Evolutionary conservation across 306 rosid species (phyloP), one percentile per base, ranked within the genome.

Genomic region (Oxytropis ochrocephala): DNA sequence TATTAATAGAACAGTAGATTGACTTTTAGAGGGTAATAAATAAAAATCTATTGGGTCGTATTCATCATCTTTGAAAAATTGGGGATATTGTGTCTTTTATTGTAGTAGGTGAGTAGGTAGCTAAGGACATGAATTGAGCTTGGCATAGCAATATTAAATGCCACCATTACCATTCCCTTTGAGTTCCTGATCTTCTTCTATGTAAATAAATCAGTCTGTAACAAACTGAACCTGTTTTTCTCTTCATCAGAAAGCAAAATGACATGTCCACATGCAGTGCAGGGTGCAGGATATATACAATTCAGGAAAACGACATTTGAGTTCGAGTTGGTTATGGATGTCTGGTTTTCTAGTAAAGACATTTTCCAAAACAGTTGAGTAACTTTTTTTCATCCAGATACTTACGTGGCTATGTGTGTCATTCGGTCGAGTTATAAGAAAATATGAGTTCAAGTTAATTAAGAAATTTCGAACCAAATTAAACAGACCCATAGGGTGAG

Each of bases 141-240:
- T 44, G 36, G 8, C 57, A 44, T 17, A n/a, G n/a, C 32, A 21
- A 46, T 43, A 64, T 53, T 73, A 63, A 52, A 36, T 48, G 50
- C 53, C 47, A 56, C 51, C 52, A 66, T 75, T 46, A 56, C 51
- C 52, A 66, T 75, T 57, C 52, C 27, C 8, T 14, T 69, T 75
- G 52, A 75, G 59, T 43, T 54, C 13, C 30, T 42, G 38, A 55
- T 74, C 32, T 54, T 53, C 39, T 30, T 16, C 7, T 51, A 39
- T 18, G 33, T 24, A 69, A 55, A 6, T 29, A 4, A 38, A 2
- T 35, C 60, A 33, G 24, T 36, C 60, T 56, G 68, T 46, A 66
- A 65, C 67, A 7, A 46, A 9, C 73, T 27, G 32, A 0, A 11
- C 35, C 46, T 52, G 36, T 49, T 67, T 48, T 35, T 18, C 49